These are phyloP conservation scores for Chlorella sp. DNA, from an alignment of 139 green algal species.

Conservation along the genomic window DNA sequence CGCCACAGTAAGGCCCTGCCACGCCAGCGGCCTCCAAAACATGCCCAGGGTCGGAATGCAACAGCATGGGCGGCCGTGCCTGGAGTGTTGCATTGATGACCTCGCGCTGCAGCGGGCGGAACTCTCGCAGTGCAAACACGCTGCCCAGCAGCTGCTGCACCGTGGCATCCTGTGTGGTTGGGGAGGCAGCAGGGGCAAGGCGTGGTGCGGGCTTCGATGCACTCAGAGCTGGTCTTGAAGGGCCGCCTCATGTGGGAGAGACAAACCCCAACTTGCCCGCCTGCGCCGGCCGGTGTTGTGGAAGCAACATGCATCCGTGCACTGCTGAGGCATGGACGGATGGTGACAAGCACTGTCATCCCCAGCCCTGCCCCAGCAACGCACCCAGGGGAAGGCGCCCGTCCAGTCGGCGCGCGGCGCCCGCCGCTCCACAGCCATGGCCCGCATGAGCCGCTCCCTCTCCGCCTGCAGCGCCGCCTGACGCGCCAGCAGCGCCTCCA, in stretches of 20 bases:
- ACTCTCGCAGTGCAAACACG: conserved; percentile 56
- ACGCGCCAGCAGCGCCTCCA: conserved; percentile 40
- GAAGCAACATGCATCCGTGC: too few species aligned
- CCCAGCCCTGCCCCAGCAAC: too few species aligned
- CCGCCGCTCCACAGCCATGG: conserved; percentile 41
- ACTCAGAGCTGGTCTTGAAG: too few species aligned
- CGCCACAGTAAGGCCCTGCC: neutral
- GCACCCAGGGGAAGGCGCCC: conserved; percentile 47
- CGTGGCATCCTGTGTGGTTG: conserved; percentile 11
- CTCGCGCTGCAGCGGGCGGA: conserved; percentile 73
- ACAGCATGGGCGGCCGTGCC: neutral
- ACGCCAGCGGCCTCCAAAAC: neutral
- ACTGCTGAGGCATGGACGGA: too few species aligned
- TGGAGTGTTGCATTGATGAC: conserved; percentile 75
- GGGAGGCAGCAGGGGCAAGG: too few species aligned
- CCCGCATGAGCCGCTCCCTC: conserved; percentile 44
- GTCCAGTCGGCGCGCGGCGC: conserved; percentile 61
- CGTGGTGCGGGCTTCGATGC: too few species aligned
- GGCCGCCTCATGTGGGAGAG: too few species aligned
- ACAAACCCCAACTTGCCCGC: too few species aligned
- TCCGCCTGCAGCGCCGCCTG: conserved; percentile 40
- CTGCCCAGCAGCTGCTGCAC: conserved; percentile 41
- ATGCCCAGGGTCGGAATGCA: neutral
- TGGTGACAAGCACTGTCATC: too few species aligned
- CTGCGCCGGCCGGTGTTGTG: too few species aligned